Conservation (phyloP, 768 basidiomycete species). For the Mycena haematopus region DNA sequence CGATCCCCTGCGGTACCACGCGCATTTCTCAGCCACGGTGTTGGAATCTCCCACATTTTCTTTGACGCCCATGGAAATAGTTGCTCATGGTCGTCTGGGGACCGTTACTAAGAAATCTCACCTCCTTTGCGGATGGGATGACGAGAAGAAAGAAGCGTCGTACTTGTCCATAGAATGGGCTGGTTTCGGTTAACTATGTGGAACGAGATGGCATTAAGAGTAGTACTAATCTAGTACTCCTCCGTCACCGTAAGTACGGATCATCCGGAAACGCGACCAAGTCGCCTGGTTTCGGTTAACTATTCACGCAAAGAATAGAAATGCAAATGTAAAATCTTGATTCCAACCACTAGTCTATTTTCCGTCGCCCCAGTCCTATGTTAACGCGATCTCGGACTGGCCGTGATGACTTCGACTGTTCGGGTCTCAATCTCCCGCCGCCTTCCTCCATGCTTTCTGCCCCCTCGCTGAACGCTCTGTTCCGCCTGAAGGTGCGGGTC, state of each 20-base stretch:
- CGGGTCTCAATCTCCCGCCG: slow-evolving; percentile 34
- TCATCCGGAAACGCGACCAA: too few relatives aligned
- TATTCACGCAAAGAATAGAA: background rate
- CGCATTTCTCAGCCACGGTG: slow-evolving; percentile 91
- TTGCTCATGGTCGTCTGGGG: slow-evolving; percentile 93
- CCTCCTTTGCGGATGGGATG: slow-evolving; percentile 88
- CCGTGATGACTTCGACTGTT: slow-evolving; percentile 27
- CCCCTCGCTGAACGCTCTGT: slow-evolving; percentile 50
- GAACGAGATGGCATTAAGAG: too few relatives aligned
- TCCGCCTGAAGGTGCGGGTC: slow-evolving; percentile 30
- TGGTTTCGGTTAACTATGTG: too few relatives aligned
- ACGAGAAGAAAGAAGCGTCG: slow-evolving; percentile 64
- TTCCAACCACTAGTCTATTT: slow-evolving; percentile 50
- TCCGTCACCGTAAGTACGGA: too few relatives aligned
- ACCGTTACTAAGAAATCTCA: slow-evolving; percentile 98
- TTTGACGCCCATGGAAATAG: slow-evolving; percentile 89
- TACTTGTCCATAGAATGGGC: slow-evolving; percentile 92
- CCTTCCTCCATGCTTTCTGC: slow-evolving; percentile 72
- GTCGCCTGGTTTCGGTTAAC: too few relatives aligned
- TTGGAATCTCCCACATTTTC: slow-evolving; percentile 63
- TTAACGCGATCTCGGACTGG: slow-evolving; percentile 40
- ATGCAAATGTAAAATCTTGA: slow-evolving; percentile 24
- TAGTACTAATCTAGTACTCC: too few relatives aligned
- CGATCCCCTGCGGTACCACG: slow-evolving; percentile 95
- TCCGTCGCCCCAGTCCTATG: slow-evolving; percentile 52